These are phyloP conservation scores for Eutreptiella sp. DNA, from an alignment of 208 protist genomes.

Conservation along the genomic window DNA sequence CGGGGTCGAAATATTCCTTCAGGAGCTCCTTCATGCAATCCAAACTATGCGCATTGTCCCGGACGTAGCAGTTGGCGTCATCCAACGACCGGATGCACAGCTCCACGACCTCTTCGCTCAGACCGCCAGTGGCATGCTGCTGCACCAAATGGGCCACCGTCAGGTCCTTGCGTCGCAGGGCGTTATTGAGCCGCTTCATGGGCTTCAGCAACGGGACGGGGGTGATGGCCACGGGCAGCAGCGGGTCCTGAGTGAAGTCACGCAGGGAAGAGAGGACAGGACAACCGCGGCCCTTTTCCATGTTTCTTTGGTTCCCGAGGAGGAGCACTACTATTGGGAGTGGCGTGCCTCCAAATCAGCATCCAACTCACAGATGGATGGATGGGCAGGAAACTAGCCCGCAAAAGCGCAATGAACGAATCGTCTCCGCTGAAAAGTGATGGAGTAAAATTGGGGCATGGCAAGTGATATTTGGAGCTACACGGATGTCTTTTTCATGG, in stretches of 20 bases:
- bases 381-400: no score
- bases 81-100: conserved; percentile 70
- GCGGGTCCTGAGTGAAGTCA: conserved; percentile 53
- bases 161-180: conserved; percentile 70
- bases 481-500: no score
- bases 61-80: conserved; percentile 78
- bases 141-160: conserved; percentile 56
- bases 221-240: conserved; percentile 71
- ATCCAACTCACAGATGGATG: no score
- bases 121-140: conserved; percentile 47
- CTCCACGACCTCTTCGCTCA: conserved; percentile 54
- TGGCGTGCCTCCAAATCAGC: no score
- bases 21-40: conserved; percentile 60
- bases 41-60: conserved; percentile 69
- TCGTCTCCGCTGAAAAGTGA: no score
- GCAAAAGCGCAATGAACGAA: no score
- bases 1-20: conserved; percentile 62
- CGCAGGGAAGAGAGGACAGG: no score
- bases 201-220: conserved; percentile 71
- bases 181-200: conserved; percentile 59
- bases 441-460: no score
- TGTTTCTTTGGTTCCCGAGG: no score
- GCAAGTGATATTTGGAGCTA: no score
- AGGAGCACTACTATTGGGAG: no score
- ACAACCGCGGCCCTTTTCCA: no score